Evolutionary conservation across 1,284 basidiomycete species (phyloP), one percentile per base, ranked within the genome.

Genomic region (Macrocystidia cucumis): DNA sequence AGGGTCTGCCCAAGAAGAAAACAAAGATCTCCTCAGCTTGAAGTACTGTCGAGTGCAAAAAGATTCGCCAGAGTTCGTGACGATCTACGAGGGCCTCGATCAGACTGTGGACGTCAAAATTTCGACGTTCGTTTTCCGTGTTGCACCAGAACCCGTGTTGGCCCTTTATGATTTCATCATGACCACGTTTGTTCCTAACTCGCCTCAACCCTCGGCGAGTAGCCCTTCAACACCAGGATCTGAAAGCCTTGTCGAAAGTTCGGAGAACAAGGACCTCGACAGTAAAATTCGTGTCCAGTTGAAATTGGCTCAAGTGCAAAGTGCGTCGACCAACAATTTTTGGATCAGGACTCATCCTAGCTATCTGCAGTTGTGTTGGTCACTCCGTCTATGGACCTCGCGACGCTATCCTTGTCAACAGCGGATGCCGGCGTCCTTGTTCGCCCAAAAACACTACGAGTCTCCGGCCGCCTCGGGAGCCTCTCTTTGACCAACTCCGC

Each of bases 81-180:
- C 79, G 2, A 63, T 79, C 5, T 87, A 89, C 56, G 90, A 95
- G 44, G 86, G 87, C 9, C 81, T 95, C 36, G 87, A 97, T 51
- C 89, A 97, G 59, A 87, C 66, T 40, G 78, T 98, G 39, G 84
- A 93, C 50, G 77, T 93, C 41, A 81, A 83, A 48, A 69, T 99
- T 29, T 96, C 95, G 3, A 98, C 96, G 0, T 85, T 99, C 60
- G 76, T 93, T 43, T 81, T 98, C 58, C 79, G 83, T 41, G 80
- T 90, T 1, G 87, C 88, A 3, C 91, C 96, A 1, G 91, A 92
- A 52, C 93, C 95, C 12, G 84, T 98, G 30, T 66, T 99, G 26
- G 74, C 83, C 2, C 63, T 98, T 7, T 98, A 98, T 59, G 92
- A 98, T 61, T 98, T 97, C 65, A 82, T 99, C 59, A 96, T 99